Conservation (phyloP, 495 filamentous ascomycete species). For the Penicillium longicatenatum region DNA sequence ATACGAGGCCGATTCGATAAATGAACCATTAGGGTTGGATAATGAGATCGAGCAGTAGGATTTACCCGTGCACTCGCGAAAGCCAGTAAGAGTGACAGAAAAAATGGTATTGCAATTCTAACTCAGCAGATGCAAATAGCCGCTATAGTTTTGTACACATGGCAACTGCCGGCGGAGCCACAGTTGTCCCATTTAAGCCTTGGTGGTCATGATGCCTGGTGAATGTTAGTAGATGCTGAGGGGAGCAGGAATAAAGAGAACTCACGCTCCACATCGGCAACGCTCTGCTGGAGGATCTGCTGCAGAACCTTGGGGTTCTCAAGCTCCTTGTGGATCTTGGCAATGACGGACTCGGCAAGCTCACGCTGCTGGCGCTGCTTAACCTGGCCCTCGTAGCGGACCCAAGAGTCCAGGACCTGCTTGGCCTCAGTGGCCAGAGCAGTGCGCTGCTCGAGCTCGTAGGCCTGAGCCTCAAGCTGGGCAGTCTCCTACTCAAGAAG, state of each 20-base stretch:
- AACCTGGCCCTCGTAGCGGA: constrained; percentile 96
- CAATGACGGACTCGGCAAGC: constrained; percentile 87
- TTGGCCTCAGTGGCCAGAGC: constrained; percentile 90
- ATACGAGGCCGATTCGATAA: not conserved
- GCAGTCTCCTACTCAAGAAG: constrained; percentile 78
- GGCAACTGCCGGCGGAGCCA: constrained; percentile 39
- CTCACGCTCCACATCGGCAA: constrained; percentile 96
- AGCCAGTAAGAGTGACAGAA: constrained; percentile 5
- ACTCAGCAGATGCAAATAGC: constrained; percentile 44
- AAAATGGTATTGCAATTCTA: constrained; percentile 49
- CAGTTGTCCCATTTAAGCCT: constrained; percentile 47
- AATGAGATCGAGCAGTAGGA: not conserved
- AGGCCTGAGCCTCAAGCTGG: constrained; percentile 89
- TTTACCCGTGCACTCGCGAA: not conserved
- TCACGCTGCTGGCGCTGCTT: constrained; percentile 98
- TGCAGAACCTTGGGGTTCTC: constrained; percentile 94
- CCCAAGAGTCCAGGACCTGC: constrained; percentile 94
- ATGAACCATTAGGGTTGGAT: not conserved
- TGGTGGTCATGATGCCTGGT: constrained; percentile 56
- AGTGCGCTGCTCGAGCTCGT: constrained; percentile 94
- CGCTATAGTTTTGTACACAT: constrained; percentile 53
- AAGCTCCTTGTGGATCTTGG: constrained; percentile 96
- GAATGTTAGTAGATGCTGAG: constrained; percentile 27
- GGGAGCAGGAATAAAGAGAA: constrained; percentile 17
- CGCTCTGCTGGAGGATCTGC: constrained; percentile 93